Evolutionary conservation across 2,329 filamentous ascomycete species (phyloP), one percentile per base, ranked within the genome.

Genomic region (Thermothelomyces thermophilus): DNA sequence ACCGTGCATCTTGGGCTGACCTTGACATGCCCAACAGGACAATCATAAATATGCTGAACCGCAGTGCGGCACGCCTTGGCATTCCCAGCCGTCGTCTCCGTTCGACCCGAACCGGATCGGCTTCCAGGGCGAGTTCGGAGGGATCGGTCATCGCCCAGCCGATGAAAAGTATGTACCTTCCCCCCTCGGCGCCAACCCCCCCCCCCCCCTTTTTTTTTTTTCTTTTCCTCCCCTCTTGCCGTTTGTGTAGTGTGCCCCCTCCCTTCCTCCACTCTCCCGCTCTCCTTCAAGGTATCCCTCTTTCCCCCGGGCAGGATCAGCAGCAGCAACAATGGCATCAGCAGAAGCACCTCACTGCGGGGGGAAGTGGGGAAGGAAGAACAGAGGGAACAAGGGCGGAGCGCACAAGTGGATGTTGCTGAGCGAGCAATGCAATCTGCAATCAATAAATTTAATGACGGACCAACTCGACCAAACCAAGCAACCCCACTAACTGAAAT

Each of bases 21-120:
- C n/a, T n/a, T n/a, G n/a, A n/a, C n/a, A n/a, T n/a, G n/a, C n/a
- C n/a, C 5, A 7, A 16, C 5, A 76, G 66, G 83, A 87, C 51
- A 87, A 86, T 56, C 83, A 87, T 57, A 81, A 87, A 62, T 87
- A 87, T 62, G 79, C 83, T 0, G 82, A 78, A 36, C 80, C 84
- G 0, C 83, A 87, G 58, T 87, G 84, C 52, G 84, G 84, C 6
- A 76, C 82, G 0, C 84, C 84, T 0, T 86, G 81, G 60, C 85
- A 83, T 64, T 85, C 82, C 0, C 70, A 68, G 3, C 58, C 66
- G 3, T 79, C 77, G 0, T 72, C 68, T 5, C 82, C 76, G 1
- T 80, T 75, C 59, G 83, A 83, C 54, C 66, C 72, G 0, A 67
- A 58, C 5, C 75, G 84, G 1, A 85, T 87, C 28, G 83, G 76